Evolutionary conservation across 2,329 filamentous ascomycete genomes (phyloP), one percentile per base, ranked within the genome.

Genomic region (Exophiala oligosperma): DNA sequence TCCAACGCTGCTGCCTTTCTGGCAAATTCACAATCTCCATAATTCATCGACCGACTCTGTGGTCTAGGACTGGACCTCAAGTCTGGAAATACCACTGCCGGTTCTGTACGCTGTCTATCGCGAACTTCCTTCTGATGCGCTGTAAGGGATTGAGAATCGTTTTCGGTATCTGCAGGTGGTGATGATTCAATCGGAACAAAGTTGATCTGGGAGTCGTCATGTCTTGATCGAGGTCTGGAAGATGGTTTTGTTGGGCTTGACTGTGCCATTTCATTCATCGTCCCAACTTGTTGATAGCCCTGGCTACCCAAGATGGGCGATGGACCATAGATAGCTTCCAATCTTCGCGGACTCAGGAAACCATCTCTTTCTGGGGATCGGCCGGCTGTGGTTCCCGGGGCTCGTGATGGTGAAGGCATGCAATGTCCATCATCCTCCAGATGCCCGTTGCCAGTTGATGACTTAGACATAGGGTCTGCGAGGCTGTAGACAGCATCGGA

Each of bases 121-220:
- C 86, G 83, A 43, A 93, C 85, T 67, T 96, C 91, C 67, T 82
- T 87, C 70, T 96, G 91, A 44, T 85, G 83, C 37, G 92, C 89
- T 0, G 91, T 96, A 49, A 96, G 76, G 17, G 86, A 74, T 66
- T 94, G 91, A 0, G 89, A 91, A 56, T 90, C 86, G 2, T 69
- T 65, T 21, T 71, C 70, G 0, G 72, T 74, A 12, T 75, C 72
- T 3, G 79, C 74, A 2, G 81, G 75, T 0, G 80, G 77, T 0
- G 86, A 84, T 11, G 85, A 84, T 29, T 83, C 81, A 48, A 93
- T 87, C 0, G 84, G 76, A 2, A 87, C 84, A 67, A 94, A 94
- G 44, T 90, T 81, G 26, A 95, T 81, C 68, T 95, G 91, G 0
- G 91, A 95, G 72, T 95, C 83, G 61, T 96, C 84, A 66, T 96